These are phyloP conservation scores for Ogataea henricii DNA, from an alignment of 805 yeast species.

Conservation along the genomic window DNA sequence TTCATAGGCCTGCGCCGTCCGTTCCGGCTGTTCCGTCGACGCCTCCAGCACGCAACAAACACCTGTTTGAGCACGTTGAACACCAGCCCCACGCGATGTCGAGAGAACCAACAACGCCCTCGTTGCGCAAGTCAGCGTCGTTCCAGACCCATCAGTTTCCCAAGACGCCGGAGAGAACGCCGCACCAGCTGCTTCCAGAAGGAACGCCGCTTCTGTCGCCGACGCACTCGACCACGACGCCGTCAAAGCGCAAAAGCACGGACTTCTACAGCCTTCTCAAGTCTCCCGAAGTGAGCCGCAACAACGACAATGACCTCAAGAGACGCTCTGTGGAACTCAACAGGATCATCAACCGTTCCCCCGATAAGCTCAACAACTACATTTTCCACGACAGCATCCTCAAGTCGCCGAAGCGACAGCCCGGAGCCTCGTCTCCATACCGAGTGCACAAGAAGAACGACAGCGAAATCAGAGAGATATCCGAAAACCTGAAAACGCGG, in stretches of 20 bases:
- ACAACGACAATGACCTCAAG: slow-evolving; percentile 26
- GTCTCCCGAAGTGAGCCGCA: slow-evolving; percentile 35
- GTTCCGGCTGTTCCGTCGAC: background rate
- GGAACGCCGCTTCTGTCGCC: slow-evolving; percentile 39
- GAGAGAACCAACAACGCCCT: slow-evolving; percentile 32
- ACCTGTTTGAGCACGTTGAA: background rate
- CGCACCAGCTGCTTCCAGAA: slow-evolving; percentile 30
- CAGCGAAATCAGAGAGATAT: slow-evolving; percentile 37
- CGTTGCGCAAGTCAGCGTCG: slow-evolving; percentile 22
- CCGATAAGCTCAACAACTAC: slow-evolving; percentile 26
- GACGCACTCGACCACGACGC: slow-evolving; percentile 27
- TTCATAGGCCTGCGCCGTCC: background rate
- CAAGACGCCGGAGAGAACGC: slow-evolving; percentile 35
- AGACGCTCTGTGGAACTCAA: slow-evolving; percentile 36
- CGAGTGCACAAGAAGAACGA: slow-evolving; percentile 34
- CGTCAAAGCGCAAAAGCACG: slow-evolving; percentile 35
- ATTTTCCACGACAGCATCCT: slow-evolving; percentile 30
- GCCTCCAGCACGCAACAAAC: background rate
- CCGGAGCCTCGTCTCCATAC: slow-evolving; percentile 26
- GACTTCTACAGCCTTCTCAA: slow-evolving; percentile 39
- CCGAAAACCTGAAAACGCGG: slow-evolving; percentile 38
- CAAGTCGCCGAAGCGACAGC: slow-evolving; percentile 26
- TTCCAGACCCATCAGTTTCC: slow-evolving; percentile 28
- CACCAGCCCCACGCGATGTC: background rate
- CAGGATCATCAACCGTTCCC: slow-evolving; percentile 31